These are phyloP conservation scores for Lantana camara DNA, from an alignment of 257 asterid genomes.

Conservation along the genomic window DNA sequence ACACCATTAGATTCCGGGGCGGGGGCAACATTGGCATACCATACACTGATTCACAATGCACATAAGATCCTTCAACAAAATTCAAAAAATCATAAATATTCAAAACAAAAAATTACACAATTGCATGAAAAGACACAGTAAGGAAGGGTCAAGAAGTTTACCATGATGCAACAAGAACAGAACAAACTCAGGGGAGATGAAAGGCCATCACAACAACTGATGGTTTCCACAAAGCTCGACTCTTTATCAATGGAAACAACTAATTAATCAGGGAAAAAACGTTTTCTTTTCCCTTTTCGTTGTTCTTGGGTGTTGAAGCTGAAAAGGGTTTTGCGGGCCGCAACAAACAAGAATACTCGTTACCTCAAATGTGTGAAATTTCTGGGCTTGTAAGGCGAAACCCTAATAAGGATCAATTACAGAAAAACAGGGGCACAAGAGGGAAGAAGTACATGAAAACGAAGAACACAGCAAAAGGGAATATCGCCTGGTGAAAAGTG, in stretches of 20 bases:
- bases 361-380: neutral
- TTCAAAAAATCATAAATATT: neutral
- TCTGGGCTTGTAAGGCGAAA: neutral
- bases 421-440: neutral
- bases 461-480: too few relatives aligned
- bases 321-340: neutral
- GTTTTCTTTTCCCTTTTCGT: too few relatives aligned
- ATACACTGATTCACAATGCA: slow-evolving; percentile 11
- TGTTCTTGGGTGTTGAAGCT: too few relatives aligned
- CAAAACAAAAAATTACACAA: too few relatives aligned
- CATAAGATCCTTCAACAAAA: neutral
- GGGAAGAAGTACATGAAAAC: neutral
- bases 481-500: neutral
- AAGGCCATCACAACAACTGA: neutral
- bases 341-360: neutral
- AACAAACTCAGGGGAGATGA: neutral
- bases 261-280: neutral
- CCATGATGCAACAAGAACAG: slow-evolving; percentile 20
- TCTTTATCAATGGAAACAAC: neutral
- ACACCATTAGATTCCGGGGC: slow-evolving; percentile 1
- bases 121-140: neutral
- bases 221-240: neutral
- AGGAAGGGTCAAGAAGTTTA: neutral
- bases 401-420: neutral
- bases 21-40: too few relatives aligned